Base-by-base conservation (phyloP, 2,329 filamentous ascomycete genomes). In the Rutstroemia sp. region DNA sequence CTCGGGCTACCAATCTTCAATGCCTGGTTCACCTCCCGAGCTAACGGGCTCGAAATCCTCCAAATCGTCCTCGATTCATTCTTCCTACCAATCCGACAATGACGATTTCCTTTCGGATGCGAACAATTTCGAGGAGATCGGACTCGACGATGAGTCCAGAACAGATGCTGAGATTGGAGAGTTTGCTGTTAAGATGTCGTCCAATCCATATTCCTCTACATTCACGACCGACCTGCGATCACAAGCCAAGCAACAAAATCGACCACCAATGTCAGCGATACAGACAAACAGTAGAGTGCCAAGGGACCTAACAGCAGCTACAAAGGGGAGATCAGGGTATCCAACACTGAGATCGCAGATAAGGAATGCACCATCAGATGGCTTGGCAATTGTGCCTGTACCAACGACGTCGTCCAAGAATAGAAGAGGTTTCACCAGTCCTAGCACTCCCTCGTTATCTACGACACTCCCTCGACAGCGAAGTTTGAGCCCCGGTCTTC, bases 71-170 rank as follows among this genome's bases (percentile, higher is more conserved):
- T 95, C 90, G 50, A 88, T 92, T 67, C 87, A 86, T 64, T 95
- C 91, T 39, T 85, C 87, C 56, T 84, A 82, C 60, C 87, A 85
- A 52, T 75, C 83, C 66, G 87, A 90, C 66, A 88, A 89, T 64
- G 83, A 86, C 67, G 82, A 79, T 63, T 79, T 84, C 51, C 75
- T 88, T 47, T 79, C 83, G 52, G 89, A 95, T 68, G 81, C 87
- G 57, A 84, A 83, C 61, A 85, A 96, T 70, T 96, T 96, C 66
- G 92, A 97, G 70, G 92, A 96, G 62, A 96, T 96, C 69, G 89
- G 88, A 12, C 82, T 97, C 30, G 87, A 91, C 58, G 86, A 88
- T 64, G 85, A 91, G 66, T 76, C 53, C 14, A 58, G 65, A 25
- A 58, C 58, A 6, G 66, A 68, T 53, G 51, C 57, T 1, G 64